These are phyloP conservation scores for Sporothrix euskadiensis DNA, from an alignment of 2,329 filamentous ascomycete species.

Conservation along the genomic window DNA sequence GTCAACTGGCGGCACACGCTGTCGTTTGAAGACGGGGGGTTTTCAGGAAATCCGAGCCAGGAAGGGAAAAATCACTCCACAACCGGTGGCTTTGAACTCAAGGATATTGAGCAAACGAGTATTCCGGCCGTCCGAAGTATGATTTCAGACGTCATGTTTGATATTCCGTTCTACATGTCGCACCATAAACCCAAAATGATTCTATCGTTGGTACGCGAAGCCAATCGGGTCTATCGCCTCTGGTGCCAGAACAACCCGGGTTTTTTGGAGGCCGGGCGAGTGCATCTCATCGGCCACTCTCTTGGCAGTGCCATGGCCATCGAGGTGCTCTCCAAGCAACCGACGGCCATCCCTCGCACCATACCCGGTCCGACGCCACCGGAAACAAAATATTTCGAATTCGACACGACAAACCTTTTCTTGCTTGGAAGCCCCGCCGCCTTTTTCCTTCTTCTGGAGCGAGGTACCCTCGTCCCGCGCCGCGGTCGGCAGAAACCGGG, in stretches of 20 bases:
- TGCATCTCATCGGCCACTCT: constrained; percentile 91
- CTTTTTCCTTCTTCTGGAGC: constrained; percentile 88
- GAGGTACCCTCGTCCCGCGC: constrained; percentile 69
- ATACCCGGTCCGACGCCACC: constrained; percentile 46
- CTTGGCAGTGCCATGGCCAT: constrained; percentile 93
- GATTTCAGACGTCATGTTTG: constrained; percentile 97
- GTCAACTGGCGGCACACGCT: constrained; percentile 91
- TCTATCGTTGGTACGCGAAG: constrained; percentile 80
- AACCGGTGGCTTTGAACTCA: constrained; percentile 63
- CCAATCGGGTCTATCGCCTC: constrained; percentile 90
- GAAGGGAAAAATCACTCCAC: constrained; percentile 53
- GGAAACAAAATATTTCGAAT: constrained; percentile 69
- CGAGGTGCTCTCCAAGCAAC: constrained; percentile 87
- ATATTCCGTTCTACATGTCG: constrained; percentile 97
- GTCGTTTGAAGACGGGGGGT: constrained; percentile 77
- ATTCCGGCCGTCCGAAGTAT: constrained; percentile 91
- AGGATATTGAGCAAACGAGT: constrained; percentile 88
- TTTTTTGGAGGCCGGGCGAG: constrained; percentile 76
- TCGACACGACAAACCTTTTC: constrained; percentile 87
- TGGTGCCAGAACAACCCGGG: constrained; percentile 94
- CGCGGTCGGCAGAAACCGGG: constrained; percentile 74
- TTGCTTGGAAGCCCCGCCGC: constrained; percentile 86
- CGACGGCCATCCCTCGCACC: constrained; percentile 63
- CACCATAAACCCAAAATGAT: constrained; percentile 97
- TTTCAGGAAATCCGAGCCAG: constrained; percentile 42